phyloP scores from a whole-genome alignment of 108 stramenopile genomes.

The Mediolabrus comicus region DNA sequence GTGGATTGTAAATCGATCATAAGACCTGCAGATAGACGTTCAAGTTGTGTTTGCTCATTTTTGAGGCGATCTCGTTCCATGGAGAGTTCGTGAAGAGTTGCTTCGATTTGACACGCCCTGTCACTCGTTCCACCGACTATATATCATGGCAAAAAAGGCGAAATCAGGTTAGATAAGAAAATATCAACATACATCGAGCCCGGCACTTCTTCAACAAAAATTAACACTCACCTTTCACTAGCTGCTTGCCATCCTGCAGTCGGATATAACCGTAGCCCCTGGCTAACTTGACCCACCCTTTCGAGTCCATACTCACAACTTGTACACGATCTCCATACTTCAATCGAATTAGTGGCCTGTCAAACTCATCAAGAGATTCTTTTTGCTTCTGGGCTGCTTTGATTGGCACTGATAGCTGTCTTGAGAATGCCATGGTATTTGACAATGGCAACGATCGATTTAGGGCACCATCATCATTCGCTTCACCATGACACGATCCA shows the following conservation, averaged over 20 bases:
- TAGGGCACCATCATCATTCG: neutral
- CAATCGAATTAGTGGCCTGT: conserved; percentile 41
- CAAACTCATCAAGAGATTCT: conserved; percentile 21
- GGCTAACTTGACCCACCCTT: conserved; percentile 78
- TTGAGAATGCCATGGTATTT: neutral
- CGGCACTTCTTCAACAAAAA: neutral
- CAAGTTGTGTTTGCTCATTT: conserved; percentile 64
- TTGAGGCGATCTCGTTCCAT: conserved; percentile 57
- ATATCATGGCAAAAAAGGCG: neutral
- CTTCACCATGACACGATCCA: neutral
- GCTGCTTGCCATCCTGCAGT: conserved; percentile 55
- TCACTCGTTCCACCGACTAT: conserved; percentile 71
- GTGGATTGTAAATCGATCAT: conserved; percentile 76
- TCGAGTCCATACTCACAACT: conserved; percentile 63
- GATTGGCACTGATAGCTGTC: conserved; percentile 1
- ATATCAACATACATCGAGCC: neutral
- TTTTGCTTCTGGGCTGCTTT: neutral
- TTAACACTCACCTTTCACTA: conserved; percentile 63
- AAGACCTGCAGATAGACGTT: conserved; percentile 64
- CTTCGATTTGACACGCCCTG: conserved; percentile 76
- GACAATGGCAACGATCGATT: neutral
- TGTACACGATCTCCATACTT: conserved; percentile 78
- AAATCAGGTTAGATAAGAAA: neutral
- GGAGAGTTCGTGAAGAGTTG: conserved; percentile 63
- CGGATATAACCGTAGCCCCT: conserved; percentile 77